Conservation (phyloP, 2,329 filamentous ascomycete species). For the Colletotrichum shisoi region DNA sequence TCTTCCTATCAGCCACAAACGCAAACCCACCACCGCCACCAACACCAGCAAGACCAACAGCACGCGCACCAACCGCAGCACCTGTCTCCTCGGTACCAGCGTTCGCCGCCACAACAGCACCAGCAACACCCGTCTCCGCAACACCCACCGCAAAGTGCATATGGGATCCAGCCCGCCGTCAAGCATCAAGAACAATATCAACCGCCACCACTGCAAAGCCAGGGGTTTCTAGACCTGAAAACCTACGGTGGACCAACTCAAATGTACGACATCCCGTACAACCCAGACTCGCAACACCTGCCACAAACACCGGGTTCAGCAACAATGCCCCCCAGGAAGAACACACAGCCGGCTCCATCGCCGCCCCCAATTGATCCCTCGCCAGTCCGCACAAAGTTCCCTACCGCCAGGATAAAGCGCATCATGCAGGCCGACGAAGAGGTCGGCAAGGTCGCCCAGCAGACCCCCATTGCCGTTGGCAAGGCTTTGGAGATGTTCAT, state of each 20-base stretch:
- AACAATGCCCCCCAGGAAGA: slow-evolving; percentile 53
- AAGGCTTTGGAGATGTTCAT: slow-evolving; percentile 98
- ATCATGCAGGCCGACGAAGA: slow-evolving; percentile 99
- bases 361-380: slow-evolving; percentile 64
- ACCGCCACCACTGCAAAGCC: slow-evolving; percentile 31
- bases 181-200: slow-evolving; percentile 33
- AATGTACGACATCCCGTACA: slow-evolving; percentile 35
- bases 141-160: slow-evolving; percentile 32
- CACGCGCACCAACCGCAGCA: slow-evolving; percentile 40
- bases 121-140: slow-evolving; percentile 42
- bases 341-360: slow-evolving; percentile 49
- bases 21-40: slow-evolving; percentile 46
- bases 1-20: slow-evolving; percentile 34
- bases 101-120: slow-evolving; percentile 41
- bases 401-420: slow-evolving; percentile 94
- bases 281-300: slow-evolving; percentile 34
- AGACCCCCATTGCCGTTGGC: slow-evolving; percentile 93
- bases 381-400: slow-evolving; percentile 92
- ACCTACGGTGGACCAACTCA: slow-evolving; percentile 21
- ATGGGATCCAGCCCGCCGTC: slow-evolving; percentile 28
- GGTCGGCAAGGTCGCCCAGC: slow-evolving; percentile 96
- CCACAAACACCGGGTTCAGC: slow-evolving; percentile 37
- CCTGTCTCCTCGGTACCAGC: slow-evolving; percentile 41
- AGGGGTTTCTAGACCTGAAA: slow-evolving; percentile 27
- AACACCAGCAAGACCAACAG: slow-evolving; percentile 47